Evolutionary conservation across 345 rosid genomes (phyloP), one percentile per base, ranked within the genome.

Genomic region (Gossypium australe): DNA sequence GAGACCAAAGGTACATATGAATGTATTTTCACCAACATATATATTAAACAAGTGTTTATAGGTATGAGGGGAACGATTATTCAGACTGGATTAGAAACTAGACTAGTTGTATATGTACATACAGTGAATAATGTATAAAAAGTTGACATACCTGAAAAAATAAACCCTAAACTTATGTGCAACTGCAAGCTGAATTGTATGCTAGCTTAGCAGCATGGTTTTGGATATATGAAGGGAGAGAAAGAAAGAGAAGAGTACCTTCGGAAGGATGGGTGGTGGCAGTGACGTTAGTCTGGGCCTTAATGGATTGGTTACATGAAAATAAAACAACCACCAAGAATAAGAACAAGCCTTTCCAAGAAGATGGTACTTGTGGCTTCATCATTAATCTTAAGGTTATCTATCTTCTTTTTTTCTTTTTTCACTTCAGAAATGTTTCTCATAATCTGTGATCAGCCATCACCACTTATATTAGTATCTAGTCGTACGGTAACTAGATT

Each of bases 221-320:
- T 34, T 34, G 7, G 41, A 34, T 5, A 34, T 5, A 1, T 34
- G 7, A 34, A 34, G 41, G 41, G 62, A 22, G 24, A 22, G 3
- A 57, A 0, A 2, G 9, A 47, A 11, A 18, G 17, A n/a, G 10
- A 3, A 43, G n/a, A 14, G 20, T 13, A 67, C 71, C 71, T 67
- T 67, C 71, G 13, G 57, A 67, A n/a, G 71, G 71, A n/a, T 67
- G 57, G 25, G 57, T 67, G 7, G 71, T 45, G 25, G 18, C 38
- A 7, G 71, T 45, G 25, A 6, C 7, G 6, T 67, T 45, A 10
- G 12, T 25, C 71, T 48, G 57, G 56, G 71, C 71, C 1, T 24
- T 24, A 56, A 56, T 56, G 57, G 20, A 24, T 48, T 67, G 27
- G 8, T n/a, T 67, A 14, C 41, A 22, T 24, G 71, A 67, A 47